Base-by-base conservation (phyloP, 179 eudicot species). In the Beta macrorhiza region DNA sequence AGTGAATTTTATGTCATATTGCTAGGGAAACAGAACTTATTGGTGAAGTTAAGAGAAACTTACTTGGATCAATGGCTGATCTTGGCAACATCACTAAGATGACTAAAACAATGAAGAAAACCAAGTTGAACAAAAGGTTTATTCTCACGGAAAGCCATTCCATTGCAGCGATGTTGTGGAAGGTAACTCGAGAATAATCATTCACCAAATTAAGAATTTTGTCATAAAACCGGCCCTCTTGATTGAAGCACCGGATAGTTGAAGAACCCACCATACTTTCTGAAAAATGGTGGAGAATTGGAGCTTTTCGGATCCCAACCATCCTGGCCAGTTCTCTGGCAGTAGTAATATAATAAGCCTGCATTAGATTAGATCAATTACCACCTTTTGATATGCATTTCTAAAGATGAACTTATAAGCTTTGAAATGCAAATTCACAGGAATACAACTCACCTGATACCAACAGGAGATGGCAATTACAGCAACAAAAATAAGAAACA, bases 271-370 rank as follows among this genome's bases (percentile, higher is more conserved):
- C 62, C 42, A 93, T 87, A 22, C 91, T 90, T 83, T 95, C 98
- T 0, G 98, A 91, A 62, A 93, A 87, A 75, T 93, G 97, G 75
- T 93, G 98, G 52, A 93, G 91, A 65, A 95, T 87, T 8, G 98
- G 98, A 81, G 97, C 89, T 81, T 90, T 93, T 70, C 87, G 87
- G 29, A 81, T 86, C 37, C 97, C 97, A 57, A 88, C 89, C 98
- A 94, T 94, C 81, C 98, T 87, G 20, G 97, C 97, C 78, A 91
- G 82, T 81, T 94, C 97, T 84, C 97, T 87, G 0, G 98, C 96
- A 37, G 97, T 91, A 4, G 86, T 85, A 75, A 89, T 94, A 80
- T 94, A 94, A 81, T 93, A 92, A 16, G 88, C 88, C 98, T 94
- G 95, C 86, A 76, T 42, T 57, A 82, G n/a, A 65, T 49, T 52